Evolutionary conservation across 1,284 basidiomycete species (phyloP).

Genomic region (Neonothopanus nambi): DNA sequence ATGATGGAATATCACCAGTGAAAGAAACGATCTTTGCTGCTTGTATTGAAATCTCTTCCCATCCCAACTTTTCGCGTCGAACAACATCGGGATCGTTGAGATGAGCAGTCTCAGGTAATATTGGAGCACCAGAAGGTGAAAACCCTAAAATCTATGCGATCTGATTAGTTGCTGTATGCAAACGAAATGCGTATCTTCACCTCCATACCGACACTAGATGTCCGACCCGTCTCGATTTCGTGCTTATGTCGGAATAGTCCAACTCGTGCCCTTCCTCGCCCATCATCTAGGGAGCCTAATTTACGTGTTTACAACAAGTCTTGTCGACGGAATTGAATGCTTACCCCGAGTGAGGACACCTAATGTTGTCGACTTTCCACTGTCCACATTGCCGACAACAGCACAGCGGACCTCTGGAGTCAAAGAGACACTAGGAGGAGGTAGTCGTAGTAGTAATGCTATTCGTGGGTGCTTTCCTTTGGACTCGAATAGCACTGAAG

Average conservation of each 20-base stretch:
- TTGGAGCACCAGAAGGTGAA: conserved; percentile 68
- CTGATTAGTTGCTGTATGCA: not conserved
- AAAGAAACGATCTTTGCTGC: conserved; percentile 95
- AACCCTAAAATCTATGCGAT: conserved; percentile 79
- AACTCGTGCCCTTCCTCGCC: conserved; percentile 90
- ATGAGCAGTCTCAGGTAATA: conserved; percentile 65
- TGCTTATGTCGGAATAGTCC: conserved; percentile 96
- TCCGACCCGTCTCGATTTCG: conserved; percentile 94
- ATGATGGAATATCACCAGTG: conserved; percentile 62
- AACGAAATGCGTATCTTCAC: conserved; percentile 39
- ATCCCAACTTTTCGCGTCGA: conserved; percentile 84
- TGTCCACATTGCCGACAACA: conserved; percentile 93
- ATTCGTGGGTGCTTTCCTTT: conserved; percentile 49
- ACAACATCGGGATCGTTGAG: conserved; percentile 61
- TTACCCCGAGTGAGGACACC: conserved; percentile 81
- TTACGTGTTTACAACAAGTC: conserved; percentile 24
- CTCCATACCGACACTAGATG: conserved; percentile 95
- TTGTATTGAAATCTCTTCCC: conserved; percentile 94
- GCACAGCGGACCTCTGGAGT: conserved; percentile 92
- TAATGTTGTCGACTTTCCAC: conserved; percentile 92
- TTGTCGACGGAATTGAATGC: not conserved
- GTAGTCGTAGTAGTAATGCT: conserved; percentile 65
- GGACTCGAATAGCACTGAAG: conserved; percentile 54
- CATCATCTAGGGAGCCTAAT: conserved; percentile 90
- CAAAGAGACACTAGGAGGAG: conserved; percentile 67